These are phyloP conservation scores for Apiospora marii DNA, from an alignment of 2,329 filamentous ascomycete species.

Conservation along the genomic window DNA sequence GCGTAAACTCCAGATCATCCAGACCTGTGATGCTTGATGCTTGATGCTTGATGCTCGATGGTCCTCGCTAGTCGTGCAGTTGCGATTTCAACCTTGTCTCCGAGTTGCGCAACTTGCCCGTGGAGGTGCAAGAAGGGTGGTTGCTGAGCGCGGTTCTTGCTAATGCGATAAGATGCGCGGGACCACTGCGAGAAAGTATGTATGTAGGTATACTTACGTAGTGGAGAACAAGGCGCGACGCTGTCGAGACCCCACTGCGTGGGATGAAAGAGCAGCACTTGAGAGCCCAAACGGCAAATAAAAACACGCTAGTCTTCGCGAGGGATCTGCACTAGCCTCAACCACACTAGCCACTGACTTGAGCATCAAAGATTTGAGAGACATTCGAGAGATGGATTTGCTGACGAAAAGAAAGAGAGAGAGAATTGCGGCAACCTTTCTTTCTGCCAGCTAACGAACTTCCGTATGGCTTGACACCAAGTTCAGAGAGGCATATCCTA, in stretches of 20 bases:
- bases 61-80: background rate
- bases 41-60: too few species aligned
- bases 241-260: slow-evolving; percentile 10
- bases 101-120: background rate
- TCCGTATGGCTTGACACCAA: slow-evolving; percentile 4
- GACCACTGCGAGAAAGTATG: background rate
- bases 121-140: background rate
- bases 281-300: background rate
- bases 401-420: background rate
- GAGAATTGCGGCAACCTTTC: background rate
- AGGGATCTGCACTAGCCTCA: slow-evolving; percentile 9
- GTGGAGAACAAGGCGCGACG: background rate
- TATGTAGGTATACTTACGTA: background rate
- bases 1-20: background rate
- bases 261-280: background rate
- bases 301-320: background rate
- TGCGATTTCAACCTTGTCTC: background rate
- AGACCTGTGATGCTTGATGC: background rate
- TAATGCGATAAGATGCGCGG: slow-evolving; percentile 7
- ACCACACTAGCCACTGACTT: slow-evolving; percentile 2
- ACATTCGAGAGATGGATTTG: background rate
- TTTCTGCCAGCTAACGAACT: background rate
- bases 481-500: background rate
- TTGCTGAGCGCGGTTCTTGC: slow-evolving; percentile 7
- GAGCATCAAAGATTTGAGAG: slow-evolving; percentile 4